A percentile compares a stretch with the other conserved stretches of the same genome.
These are phyloP conservation scores for Pinus albicaulis DNA, from an alignment of 75 land plant species.

Conservation along the genomic window DNA sequence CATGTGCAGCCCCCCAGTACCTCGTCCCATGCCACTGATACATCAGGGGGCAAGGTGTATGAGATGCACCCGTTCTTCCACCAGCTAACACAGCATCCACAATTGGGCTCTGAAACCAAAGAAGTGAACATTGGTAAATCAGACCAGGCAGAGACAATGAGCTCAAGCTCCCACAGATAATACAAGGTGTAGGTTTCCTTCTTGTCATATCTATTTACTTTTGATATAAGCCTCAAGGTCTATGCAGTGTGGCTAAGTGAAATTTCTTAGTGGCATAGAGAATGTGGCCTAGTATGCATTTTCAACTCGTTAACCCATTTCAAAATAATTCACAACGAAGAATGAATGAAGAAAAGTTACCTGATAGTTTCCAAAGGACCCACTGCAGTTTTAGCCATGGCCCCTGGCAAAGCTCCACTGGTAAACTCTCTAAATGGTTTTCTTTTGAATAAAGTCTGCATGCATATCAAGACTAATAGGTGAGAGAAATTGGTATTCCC, in stretches of 20 bases:
- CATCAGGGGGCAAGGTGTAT: conserved; percentile 65
- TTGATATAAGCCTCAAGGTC: background rate
- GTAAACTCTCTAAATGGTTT: too few relatives aligned
- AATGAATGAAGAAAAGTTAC: conserved; percentile 7
- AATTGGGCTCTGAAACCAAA: conserved; percentile 38
- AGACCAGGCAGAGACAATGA: too few relatives aligned
- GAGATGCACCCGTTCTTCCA: conserved; percentile 64
- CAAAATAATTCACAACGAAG: background rate
- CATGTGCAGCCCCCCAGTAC: conserved; percentile 93
- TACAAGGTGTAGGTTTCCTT: too few relatives aligned
- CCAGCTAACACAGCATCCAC: conserved; percentile 74
- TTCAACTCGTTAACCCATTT: background rate
- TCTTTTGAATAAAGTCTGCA: too few relatives aligned
- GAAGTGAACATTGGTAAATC: too few relatives aligned
- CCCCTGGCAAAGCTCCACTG: too few relatives aligned
- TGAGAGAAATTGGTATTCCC: too few relatives aligned
- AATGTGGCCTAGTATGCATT: background rate
- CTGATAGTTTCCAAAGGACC: conserved; percentile 38
- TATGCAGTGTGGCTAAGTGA: background rate
- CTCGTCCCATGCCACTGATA: conserved; percentile 73
- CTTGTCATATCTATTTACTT: background rate
- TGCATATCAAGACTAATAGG: too few relatives aligned
- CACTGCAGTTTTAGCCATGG: too few relatives aligned
- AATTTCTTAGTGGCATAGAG: background rate
- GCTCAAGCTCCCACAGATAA: too few relatives aligned